Base-by-base conservation (phyloP, 352 stramenopile genomes). In the Albugo candida region DNA sequence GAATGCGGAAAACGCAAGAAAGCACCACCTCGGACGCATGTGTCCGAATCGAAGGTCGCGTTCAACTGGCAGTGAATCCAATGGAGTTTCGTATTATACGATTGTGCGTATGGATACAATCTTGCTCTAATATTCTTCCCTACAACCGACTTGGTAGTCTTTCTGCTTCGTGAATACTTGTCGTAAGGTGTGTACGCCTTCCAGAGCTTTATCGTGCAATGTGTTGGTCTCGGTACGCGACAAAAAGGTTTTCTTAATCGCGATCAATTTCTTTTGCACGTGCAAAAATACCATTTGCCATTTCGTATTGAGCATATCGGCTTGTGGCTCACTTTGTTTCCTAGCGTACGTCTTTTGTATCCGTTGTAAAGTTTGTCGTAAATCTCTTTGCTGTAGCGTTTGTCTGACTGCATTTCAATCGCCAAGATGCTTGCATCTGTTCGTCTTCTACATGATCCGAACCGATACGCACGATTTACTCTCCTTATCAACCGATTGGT, bases 271-370 rank as follows among this genome's bases (percentile, higher is more conserved):
- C 84, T 81, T 45, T 82, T 56, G 65, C 56, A 75, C 31, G 54
- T 76, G 51, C 52, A 68, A 36, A 51, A 71, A 31, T 49, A 36
- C 40, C 45, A 60, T 8, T 47, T 84, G 14, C 69, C 69, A 12
- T 49, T 87, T 16, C 72, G 74, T 6, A 69, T 83, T 42, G 77
- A 86, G 37, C 77, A 91, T 35, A 55, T 83, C 13, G 72, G 86
- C 20, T 45, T 83, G 45, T 55, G 83, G 24, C 75, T 87, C 18
- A 58, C 76, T 46, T 63, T 55, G 27, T 78, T 83, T 40, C 74
- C 87, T 56, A 77, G 77, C 51, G 61, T 67, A 34, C 17, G 45
- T n/a, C 0, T 19, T 16, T 17, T 41, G 38, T n/a, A n/a, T n/a
- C n/a, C n/a, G n/a, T n/a, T n/a, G n/a, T n/a, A n/a, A n/a, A n/a